Conservation (phyloP, 208 protist species). For the Tritrichomonas foetus region DNA sequence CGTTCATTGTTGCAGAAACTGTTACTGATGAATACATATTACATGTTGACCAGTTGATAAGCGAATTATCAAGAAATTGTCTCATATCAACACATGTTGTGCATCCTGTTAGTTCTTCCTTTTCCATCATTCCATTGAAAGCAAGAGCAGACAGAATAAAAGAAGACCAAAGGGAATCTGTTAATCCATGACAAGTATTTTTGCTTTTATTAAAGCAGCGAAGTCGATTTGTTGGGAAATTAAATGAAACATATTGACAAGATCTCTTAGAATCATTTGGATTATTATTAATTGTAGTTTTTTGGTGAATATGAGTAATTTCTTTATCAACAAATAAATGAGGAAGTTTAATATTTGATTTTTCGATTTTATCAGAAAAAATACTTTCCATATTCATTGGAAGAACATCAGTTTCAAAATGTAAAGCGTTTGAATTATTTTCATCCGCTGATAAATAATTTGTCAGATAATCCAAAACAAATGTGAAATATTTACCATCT, state of each 20-base stretch:
- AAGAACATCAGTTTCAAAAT: not conserved
- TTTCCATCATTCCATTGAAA: not conserved
- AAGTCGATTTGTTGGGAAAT: not conserved
- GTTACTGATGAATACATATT: slow-evolving; percentile 14
- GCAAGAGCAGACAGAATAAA: not conserved
- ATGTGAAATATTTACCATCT: slow-evolving; percentile 16
- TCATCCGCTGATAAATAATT: not conserved
- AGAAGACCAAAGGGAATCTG: not conserved
- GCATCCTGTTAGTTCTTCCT: not conserved
- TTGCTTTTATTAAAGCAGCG: not conserved
- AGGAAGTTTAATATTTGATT: not conserved
- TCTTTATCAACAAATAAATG: not conserved
- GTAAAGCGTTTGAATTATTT: not conserved
- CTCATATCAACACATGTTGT: slow-evolving; percentile 23
- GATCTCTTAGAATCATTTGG: not conserved
- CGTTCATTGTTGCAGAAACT: no score
- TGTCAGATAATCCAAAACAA: not conserved
- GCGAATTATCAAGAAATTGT: not conserved
- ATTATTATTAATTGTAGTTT: not conserved
- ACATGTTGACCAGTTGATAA: no score
- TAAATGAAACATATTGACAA: not conserved
- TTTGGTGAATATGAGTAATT: not conserved
- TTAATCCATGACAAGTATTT: not conserved
- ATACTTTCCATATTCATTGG: not conserved
- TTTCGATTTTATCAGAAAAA: slow-evolving; percentile 1